Evolutionary conservation across 345 rosid genomes (phyloP), one percentile per base, ranked within the genome.

Genomic region (Ceriops decandra): DNA sequence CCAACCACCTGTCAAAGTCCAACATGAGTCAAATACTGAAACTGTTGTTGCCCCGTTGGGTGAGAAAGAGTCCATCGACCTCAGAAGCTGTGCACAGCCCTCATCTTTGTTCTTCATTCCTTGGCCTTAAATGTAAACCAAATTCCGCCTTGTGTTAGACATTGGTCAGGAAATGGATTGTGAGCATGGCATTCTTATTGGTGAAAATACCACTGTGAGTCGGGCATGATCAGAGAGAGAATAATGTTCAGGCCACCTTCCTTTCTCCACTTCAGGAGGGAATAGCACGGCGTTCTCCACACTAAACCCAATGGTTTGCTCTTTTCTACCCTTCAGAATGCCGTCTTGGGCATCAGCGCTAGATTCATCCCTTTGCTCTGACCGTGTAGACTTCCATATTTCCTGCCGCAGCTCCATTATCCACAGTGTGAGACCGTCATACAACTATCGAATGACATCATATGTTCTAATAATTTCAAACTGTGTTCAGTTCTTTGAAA

Each of bases 171-270:
- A 73, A 1, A 30, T 67, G 24, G 38, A 27, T 57, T 57, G 82
- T 3, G 81, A 68, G 80, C 88, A 83, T 2, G 80, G 83, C 87
- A 93, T 83, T 74, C 79, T 82, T 65, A 89, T 83, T 0, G 96
- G 98, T 10, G 92, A 86, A 68, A 93, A 89, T 21, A 85, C 90
- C 24, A 90, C 97, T 0, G 92, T 89, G 64, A 91, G 97, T 31
- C 90, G 82, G 42, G 97, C 97, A 66, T 93, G 98, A 75, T 93
- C 98, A 0, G 96, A 93, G 20, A 93, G 89, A 52, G 78, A 88
- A 76, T 90, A 89, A 70, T 84, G 82, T 66, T 91, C 96, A 0
- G 98, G 98, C 96, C 98, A 93, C 69, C 75, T 75, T 70, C 97
- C 97, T 76, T 80, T 89, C 84, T 93, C 98, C 66, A 81, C 95